Percentiles rank a stretch among this genome's conserved stretches.
Evolutionary conservation across 805 yeast species (phyloP).

Genomic region (Cyberlindnera euphorbiiphila): DNA sequence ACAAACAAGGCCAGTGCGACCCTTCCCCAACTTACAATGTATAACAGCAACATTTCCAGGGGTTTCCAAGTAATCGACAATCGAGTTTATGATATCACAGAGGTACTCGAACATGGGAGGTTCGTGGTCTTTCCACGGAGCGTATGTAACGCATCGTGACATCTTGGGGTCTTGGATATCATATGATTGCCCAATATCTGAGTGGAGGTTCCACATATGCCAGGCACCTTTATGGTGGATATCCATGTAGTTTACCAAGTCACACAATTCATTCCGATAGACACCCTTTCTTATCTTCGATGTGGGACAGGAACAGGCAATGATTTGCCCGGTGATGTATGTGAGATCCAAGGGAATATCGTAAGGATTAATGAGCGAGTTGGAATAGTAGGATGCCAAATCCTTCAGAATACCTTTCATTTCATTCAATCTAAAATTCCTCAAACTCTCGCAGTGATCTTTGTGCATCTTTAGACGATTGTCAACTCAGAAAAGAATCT

Average conservation of each 20-base stretch:
- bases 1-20: conserved; percentile 77
- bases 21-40: conserved; percentile 92
- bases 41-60: conserved; percentile 54
- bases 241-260: conserved; percentile 46
- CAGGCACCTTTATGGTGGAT: conserved; percentile 51
- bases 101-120: conserved; percentile 64
- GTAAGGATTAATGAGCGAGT: conserved; percentile 24
- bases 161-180: conserved; percentile 23
- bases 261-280: conserved; percentile 50
- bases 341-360: conserved; percentile 54
- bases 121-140: conserved; percentile 74
- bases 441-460: too few species aligned
- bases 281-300: conserved; percentile 37
- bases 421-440: too few species aligned
- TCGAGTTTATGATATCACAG: conserved; percentile 12
- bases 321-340: conserved; percentile 57
- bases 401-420: conserved; percentile 8
- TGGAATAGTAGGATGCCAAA: conserved; percentile 12
- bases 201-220: conserved; percentile 71
- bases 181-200: conserved; percentile 44
- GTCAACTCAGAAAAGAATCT: too few species aligned
- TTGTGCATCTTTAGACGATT: too few species aligned
- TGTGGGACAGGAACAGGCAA: conserved; percentile 78
- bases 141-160: conserved; percentile 12
- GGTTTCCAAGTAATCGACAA: conserved; percentile 39